These are phyloP conservation scores for Tolypocladium tundrense DNA, from an alignment of 2,329 filamentous ascomycete species.

Conservation along the genomic window DNA sequence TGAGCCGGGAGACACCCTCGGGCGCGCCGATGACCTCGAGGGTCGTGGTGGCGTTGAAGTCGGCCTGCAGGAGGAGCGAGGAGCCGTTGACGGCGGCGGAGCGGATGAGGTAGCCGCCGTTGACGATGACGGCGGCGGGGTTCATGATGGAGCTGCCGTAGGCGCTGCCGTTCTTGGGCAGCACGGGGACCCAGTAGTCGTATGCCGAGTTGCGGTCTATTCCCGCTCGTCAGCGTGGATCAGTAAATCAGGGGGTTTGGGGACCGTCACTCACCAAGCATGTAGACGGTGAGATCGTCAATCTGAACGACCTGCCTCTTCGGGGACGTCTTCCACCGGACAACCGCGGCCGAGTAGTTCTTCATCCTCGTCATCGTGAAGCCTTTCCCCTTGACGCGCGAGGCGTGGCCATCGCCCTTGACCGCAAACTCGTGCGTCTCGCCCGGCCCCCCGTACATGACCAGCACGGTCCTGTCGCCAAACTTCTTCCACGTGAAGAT, in stretches of 20 bases:
- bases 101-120: conserved; percentile 55
- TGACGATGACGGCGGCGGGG: conserved; percentile 42
- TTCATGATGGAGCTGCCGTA: conserved; percentile 26
- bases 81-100: conserved; percentile 44
- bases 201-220: conserved; percentile 56
- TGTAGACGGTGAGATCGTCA: conserved; percentile 31
- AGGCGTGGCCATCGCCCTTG: conserved; percentile 10
- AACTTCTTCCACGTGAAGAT: conserved; percentile 61
- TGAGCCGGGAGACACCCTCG: conserved; percentile 31
- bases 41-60: conserved; percentile 59
- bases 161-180: conserved; percentile 24
- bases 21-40: conserved; percentile 60
- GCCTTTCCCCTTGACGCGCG: conserved; percentile 16
- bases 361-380: conserved; percentile 10
- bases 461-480: conserved; percentile 44
- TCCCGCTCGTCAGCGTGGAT: not conserved
- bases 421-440: conserved; percentile 56
- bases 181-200: conserved; percentile 56
- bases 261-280: conserved; percentile 16
- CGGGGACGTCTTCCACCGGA: conserved; percentile 21
- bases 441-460: conserved; percentile 52
- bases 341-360: conserved; percentile 9
- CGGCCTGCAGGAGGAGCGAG: conserved; percentile 54
- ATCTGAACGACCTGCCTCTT: conserved; percentile 20
- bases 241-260: not conserved